Conservation (phyloP, 306 rosid genomes). For the Castanea sativa region DNA sequence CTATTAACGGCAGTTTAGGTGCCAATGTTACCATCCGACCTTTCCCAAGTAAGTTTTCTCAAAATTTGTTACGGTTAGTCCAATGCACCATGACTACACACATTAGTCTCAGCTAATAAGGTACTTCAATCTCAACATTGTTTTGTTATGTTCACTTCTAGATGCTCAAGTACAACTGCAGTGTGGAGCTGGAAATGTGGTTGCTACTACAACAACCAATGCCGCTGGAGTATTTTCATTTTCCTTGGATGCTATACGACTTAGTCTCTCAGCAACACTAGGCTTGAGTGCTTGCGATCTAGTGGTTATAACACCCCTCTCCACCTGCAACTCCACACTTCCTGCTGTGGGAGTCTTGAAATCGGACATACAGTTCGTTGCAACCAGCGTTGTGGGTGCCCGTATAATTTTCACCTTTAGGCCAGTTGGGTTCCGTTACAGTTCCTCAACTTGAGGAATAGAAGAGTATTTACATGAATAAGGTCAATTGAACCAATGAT, state of each 20-base stretch:
- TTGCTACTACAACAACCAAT: slow-evolving; percentile 27
- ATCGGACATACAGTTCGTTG: not conserved
- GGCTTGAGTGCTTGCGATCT: slow-evolving; percentile 15
- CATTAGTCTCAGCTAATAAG: not conserved
- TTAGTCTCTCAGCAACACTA: not conserved
- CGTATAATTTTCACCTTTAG: not conserved
- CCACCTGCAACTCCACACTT: slow-evolving; percentile 24
- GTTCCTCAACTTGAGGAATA: too few species aligned
- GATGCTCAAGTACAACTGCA: slow-evolving; percentile 33
- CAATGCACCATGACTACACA: too few species aligned
- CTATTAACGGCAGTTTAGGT: not conserved
- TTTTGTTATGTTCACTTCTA: not conserved
- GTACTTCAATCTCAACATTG: not conserved
- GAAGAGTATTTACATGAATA: not conserved
- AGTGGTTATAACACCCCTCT: slow-evolving; percentile 33
- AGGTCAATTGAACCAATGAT: not conserved
- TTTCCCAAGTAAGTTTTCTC: not conserved
- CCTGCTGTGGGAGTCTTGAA: slow-evolving; percentile 16
- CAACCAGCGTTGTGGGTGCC: not conserved
- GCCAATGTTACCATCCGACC: too few species aligned
- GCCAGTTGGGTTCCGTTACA: slow-evolving; percentile 18
- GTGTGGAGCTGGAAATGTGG: slow-evolving; percentile 29
- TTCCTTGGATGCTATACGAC: slow-evolving; percentile 11
- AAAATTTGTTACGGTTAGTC: too few species aligned
- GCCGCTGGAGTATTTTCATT: slow-evolving; percentile 24